These are phyloP conservation scores for Trametes punicea DNA, from an alignment of 768 basidiomycete species.

Conservation along the genomic window DNA sequence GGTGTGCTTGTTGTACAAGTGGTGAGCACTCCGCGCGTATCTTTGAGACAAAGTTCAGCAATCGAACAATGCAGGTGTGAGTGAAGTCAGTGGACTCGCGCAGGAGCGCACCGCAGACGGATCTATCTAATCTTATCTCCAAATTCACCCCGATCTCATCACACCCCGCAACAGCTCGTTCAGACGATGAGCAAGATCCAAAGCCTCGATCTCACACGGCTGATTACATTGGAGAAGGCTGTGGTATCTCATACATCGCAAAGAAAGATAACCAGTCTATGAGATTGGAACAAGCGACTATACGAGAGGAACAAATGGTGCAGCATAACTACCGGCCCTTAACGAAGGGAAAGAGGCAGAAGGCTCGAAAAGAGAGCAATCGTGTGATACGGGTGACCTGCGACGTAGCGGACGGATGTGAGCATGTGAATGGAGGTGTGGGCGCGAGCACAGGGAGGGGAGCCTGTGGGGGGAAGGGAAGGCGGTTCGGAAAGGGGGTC, in stretches of 20 bases:
- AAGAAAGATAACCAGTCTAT: conserved; percentile 13
- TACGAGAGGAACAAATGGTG: conserved; percentile 10
- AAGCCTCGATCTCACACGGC: not conserved
- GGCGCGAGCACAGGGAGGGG: not conserved
- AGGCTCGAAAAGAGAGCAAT: conserved; percentile 5
- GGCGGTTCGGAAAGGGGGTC: not conserved
- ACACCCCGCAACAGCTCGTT: not conserved
- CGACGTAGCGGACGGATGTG: not conserved
- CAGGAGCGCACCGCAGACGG: not conserved
- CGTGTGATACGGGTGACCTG: conserved; percentile 8
- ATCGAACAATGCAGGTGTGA: not conserved
- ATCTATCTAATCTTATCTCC: not conserved
- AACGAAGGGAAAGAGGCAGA: not conserved
- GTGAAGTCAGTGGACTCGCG: not conserved
- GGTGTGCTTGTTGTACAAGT: not conserved
- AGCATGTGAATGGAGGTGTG: not conserved
- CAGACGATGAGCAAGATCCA: too few relatives aligned
- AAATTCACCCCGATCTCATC: not conserved
- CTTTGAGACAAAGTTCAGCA: not conserved
- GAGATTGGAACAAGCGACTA: conserved; percentile 10
- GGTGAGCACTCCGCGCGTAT: not conserved
- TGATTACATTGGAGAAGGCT: not conserved
- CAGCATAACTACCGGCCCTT: conserved; percentile 17
- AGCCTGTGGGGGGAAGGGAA: not conserved
- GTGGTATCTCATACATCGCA: not conserved